Percentiles rank a stretch among this genome's conserved stretches.
Evolutionary conservation across 305 asterid species (phyloP).

Genomic region (Rubia occidens): DNA sequence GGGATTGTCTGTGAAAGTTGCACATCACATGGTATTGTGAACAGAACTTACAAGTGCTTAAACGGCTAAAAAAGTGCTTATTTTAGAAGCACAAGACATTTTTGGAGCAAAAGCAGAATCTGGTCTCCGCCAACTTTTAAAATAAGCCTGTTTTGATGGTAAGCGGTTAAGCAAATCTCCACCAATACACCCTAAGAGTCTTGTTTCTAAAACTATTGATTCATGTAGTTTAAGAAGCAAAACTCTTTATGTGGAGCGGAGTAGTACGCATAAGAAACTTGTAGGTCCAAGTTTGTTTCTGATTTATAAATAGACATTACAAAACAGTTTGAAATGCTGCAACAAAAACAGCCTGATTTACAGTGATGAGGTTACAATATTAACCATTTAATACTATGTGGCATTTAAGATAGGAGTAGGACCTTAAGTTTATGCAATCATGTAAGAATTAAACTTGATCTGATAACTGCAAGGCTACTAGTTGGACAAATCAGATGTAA

Average conservation of each 20-base stretch:
- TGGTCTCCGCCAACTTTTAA: no score
- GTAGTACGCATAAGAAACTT: background rate
- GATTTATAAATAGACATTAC: background rate
- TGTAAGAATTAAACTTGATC: background rate
- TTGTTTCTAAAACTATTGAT: no score
- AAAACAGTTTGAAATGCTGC: background rate
- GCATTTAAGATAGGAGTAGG: background rate
- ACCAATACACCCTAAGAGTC: no score
- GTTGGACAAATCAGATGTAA: no score
- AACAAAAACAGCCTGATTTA: background rate
- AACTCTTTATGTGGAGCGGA: background rate
- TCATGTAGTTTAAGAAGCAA: no score
- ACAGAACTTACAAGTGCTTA: background rate
- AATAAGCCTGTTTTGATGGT: no score
- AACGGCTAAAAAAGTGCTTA: background rate
- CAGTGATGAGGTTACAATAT: background rate
- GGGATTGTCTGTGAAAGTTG: constrained; percentile 6
- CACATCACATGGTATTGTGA: background rate
- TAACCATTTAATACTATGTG: background rate
- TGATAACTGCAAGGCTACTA: background rate
- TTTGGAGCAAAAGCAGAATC: no score
- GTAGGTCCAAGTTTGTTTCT: background rate
- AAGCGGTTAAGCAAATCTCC: no score
- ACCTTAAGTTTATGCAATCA: background rate
- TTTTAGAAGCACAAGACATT: no score